phyloP scores from a whole-genome alignment of 805 yeast genomes.

The Brettanomyces custersianus region DNA sequence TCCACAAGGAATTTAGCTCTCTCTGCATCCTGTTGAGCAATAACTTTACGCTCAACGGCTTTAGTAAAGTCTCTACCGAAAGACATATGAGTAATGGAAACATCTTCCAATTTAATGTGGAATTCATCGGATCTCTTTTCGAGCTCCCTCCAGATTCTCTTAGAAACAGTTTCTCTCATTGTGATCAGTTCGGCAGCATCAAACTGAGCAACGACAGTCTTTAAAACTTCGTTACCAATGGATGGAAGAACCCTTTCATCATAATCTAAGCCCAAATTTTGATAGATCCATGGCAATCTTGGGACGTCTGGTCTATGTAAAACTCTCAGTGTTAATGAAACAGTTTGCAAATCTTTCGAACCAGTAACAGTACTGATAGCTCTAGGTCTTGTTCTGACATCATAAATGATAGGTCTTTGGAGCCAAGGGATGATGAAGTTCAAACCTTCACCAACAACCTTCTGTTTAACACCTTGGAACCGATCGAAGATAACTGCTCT shows the following conservation, averaged over 20 bases:
- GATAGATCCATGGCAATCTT: slow-evolving; percentile 79
- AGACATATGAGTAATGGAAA: slow-evolving; percentile 94
- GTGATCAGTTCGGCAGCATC: slow-evolving; percentile 97
- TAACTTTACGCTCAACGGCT: slow-evolving; percentile 97
- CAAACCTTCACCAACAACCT: slow-evolving; percentile 94
- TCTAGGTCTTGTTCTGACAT: slow-evolving; percentile 92
- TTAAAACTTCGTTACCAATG: slow-evolving; percentile 95
- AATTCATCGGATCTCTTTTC: slow-evolving; percentile 79
- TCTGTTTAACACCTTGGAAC: slow-evolving; percentile 74
- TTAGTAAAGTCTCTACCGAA: slow-evolving; percentile 95
- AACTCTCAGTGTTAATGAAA: slow-evolving; percentile 84
- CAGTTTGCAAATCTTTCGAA: slow-evolving; percentile 94
- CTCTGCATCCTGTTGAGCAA: slow-evolving; percentile 99
- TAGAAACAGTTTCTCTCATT: slow-evolving; percentile 91
- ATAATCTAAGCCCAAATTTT: slow-evolving; percentile 84
- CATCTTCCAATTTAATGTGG: slow-evolving; percentile 89
- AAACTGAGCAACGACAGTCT: slow-evolving; percentile 95
- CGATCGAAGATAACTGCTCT: slow-evolving; percentile 95
- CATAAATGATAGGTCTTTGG: slow-evolving; percentile 83
- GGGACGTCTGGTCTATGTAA: slow-evolving; percentile 88
- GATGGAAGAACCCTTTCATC: slow-evolving; percentile 96
- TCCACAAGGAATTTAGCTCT: slow-evolving; percentile 90
- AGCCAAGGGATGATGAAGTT: slow-evolving; percentile 95
- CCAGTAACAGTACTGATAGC: slow-evolving; percentile 93
- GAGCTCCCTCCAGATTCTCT: slow-evolving; percentile 80